Percentiles rank a stretch among this genome's conserved stretches.
phyloP scores from a whole-genome alignment of 768 basidiomycete genomes.

The Mycena pura region DNA sequence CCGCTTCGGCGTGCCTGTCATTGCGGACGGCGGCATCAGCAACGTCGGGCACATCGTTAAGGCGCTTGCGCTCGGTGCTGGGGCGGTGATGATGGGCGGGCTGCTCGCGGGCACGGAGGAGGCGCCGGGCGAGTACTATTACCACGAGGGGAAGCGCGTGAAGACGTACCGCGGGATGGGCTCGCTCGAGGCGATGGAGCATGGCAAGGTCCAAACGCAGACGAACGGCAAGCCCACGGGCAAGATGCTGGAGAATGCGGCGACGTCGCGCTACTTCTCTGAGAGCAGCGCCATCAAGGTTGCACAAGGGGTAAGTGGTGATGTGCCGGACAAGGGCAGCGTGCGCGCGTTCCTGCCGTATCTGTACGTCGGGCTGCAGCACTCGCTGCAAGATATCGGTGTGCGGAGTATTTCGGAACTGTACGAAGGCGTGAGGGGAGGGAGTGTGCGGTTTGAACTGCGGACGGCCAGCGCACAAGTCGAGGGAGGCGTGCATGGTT shows the following conservation, averaged over 20 bases:
- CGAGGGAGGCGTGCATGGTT: slow-evolving; percentile 94
- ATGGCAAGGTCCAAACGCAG: slow-evolving; percentile 57
- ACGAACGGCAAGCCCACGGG: slow-evolving; percentile 41
- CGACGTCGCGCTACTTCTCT: slow-evolving; percentile 95
- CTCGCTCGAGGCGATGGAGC: slow-evolving; percentile 91
- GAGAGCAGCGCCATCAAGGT: slow-evolving; percentile 94
- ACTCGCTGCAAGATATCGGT: slow-evolving; percentile 94
- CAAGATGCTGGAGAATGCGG: slow-evolving; percentile 82
- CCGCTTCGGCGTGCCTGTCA: slow-evolving; percentile 94
- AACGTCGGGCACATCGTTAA: slow-evolving; percentile 99
- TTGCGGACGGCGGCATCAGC: slow-evolving; percentile 94
- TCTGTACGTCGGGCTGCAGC: slow-evolving; percentile 82
- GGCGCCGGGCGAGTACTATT: slow-evolving; percentile 98
- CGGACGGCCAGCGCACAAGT: slow-evolving; percentile 95
- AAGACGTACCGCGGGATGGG: slow-evolving; percentile 99
- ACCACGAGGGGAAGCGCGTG: slow-evolving; percentile 98
- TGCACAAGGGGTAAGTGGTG: slow-evolving; percentile 94
- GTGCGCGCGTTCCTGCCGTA: slow-evolving; percentile 93
- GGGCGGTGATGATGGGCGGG: slow-evolving; percentile 99
- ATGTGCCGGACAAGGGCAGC: slow-evolving; percentile 97
- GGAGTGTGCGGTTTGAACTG: slow-evolving; percentile 86
- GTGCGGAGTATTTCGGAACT: slow-evolving; percentile 72
- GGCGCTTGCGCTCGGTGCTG: slow-evolving; percentile 91
- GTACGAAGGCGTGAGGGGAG: slow-evolving; percentile 66
- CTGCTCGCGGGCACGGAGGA: slow-evolving; percentile 95